Evolutionary conservation across 805 yeast species (phyloP).

Genomic region (Yamadazyma laniorum): DNA sequence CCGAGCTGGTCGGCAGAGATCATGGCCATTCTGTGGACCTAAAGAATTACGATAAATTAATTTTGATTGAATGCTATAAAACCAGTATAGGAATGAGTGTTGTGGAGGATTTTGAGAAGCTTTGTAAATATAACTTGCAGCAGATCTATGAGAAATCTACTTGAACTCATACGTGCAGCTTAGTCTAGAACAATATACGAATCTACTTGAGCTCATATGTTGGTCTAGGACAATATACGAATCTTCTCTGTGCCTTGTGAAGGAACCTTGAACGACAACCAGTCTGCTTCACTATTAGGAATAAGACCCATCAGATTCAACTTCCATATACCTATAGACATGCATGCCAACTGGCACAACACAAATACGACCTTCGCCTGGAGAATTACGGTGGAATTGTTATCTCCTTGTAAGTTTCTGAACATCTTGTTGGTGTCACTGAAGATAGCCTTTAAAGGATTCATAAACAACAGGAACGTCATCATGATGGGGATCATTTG

Average conservation of each 20-base stretch:
- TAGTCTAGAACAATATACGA: not conserved
- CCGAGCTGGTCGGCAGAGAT: conserved; percentile 66
- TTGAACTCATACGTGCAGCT: too few species aligned
- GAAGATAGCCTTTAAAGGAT: conserved; percentile 72
- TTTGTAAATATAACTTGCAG: conserved; percentile 74
- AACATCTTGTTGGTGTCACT: conserved; percentile 56
- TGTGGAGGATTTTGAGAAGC: conserved; percentile 59
- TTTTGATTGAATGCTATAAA: conserved; percentile 86
- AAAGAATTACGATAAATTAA: conserved; percentile 71
- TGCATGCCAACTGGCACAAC: conserved; percentile 48
- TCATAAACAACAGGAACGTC: conserved; percentile 78
- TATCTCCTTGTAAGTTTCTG: conserved; percentile 40
- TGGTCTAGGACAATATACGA: not conserved
- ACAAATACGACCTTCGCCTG: conserved; percentile 26
- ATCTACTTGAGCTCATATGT: too few species aligned
- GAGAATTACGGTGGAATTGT: conserved; percentile 29
- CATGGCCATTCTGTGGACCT: conserved; percentile 78
- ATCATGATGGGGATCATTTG: conserved; percentile 90
- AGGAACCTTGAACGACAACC: conserved; percentile 81
- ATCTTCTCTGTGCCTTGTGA: conserved; percentile 13
- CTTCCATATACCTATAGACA: conserved; percentile 82
- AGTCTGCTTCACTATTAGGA: conserved; percentile 84
- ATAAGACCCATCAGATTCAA: conserved; percentile 84
- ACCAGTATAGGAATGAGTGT: conserved; percentile 86
- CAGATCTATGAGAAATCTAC: conserved; percentile 60